phyloP scores from a whole-genome alignment of 805 yeast species.

The Blastobotrys attinorum region DNA sequence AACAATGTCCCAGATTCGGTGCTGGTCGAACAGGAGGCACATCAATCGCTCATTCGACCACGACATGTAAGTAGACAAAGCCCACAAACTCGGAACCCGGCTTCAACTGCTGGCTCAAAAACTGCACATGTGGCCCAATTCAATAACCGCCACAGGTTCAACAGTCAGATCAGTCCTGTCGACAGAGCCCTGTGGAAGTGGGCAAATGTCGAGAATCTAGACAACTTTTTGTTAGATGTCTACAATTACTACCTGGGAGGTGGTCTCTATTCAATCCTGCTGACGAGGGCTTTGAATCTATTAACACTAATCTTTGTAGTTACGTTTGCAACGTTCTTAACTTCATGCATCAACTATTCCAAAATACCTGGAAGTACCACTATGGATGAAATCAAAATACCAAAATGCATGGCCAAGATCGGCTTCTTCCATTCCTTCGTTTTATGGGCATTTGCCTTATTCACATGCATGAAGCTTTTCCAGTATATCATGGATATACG shows the following conservation, averaged over 20 bases:
- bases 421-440: slow-evolving; percentile 48
- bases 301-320: slow-evolving; percentile 73
- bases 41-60: neutral
- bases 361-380: slow-evolving; percentile 29
- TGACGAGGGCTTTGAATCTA: slow-evolving; percentile 59
- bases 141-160: neutral
- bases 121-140: neutral
- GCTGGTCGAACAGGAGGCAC: neutral
- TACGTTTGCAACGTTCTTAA: slow-evolving; percentile 66
- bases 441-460: slow-evolving; percentile 49
- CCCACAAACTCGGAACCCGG: neutral
- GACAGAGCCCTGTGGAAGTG: slow-evolving; percentile 90
- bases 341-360: slow-evolving; percentile 70
- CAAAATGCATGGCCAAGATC: slow-evolving; percentile 40
- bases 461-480: slow-evolving; percentile 32
- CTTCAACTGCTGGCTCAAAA: neutral
- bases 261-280: slow-evolving; percentile 73
- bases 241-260: slow-evolving; percentile 79
- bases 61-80: neutral
- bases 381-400: slow-evolving; percentile 36
- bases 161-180: slow-evolving; percentile 11
- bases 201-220: slow-evolving; percentile 93
- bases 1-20: neutral
- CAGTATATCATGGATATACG: slow-evolving; percentile 51
- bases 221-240: slow-evolving; percentile 71